These are phyloP conservation scores for Metschnikowia colocasiae DNA, from an alignment of 805 yeast species.

Conservation along the genomic window DNA sequence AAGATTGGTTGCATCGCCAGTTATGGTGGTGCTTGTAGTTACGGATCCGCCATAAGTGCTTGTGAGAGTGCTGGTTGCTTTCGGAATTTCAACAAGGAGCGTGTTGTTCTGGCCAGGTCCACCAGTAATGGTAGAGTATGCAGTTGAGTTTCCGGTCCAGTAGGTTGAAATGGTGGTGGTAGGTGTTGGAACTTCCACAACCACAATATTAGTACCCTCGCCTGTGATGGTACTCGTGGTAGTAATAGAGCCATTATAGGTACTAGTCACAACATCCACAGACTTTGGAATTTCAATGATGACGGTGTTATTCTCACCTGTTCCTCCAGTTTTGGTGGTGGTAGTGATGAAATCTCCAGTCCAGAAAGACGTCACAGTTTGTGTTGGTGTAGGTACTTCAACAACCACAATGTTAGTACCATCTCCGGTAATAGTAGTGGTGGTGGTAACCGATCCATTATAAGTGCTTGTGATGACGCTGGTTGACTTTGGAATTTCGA, in stretches of 20 bases:
- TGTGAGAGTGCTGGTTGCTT: conserved; percentile 8
- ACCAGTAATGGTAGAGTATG: conserved; percentile 9
- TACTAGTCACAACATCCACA: conserved; percentile 11
- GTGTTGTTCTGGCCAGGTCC: conserved; percentile 18
- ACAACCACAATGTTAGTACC: no score
- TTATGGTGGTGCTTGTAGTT: no score
- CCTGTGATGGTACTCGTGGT: conserved; percentile 1
- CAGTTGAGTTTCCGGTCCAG: conserved; percentile 9
- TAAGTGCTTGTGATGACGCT: no score
- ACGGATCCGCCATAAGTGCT: no score
- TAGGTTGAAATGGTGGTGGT: conserved; percentile 10
- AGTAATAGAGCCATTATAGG: conserved; percentile 15
- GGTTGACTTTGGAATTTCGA: no score
- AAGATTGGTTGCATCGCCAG: conserved; percentile 2
- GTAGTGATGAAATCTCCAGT: no score
- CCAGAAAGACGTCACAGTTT: no score
- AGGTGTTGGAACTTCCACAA: conserved; percentile 14
- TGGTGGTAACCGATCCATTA: no score
- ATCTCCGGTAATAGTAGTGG: no score
- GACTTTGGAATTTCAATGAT: conserved; percentile 20
- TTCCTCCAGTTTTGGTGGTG: no score
- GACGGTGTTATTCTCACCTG: no score
- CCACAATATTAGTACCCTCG: conserved; percentile 3
- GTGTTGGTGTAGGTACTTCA: no score
- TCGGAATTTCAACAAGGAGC: conserved; percentile 14